Evolutionary conservation across 2,329 filamentous ascomycete species (phyloP).

Genomic region (Bipolaris gigantea): DNA sequence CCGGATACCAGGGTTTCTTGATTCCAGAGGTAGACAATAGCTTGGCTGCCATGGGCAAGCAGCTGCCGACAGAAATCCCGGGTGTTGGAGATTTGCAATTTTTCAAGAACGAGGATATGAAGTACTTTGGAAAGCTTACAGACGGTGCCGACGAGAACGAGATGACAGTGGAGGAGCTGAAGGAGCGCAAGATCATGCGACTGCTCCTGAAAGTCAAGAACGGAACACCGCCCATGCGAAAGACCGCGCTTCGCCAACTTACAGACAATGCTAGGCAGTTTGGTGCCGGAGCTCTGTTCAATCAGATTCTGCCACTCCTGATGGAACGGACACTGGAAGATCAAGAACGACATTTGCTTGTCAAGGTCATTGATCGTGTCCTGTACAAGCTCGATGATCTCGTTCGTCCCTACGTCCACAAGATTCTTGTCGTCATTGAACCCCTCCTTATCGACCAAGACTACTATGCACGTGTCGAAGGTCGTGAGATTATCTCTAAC

Average conservation of each 20-base stretch:
- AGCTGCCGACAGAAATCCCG: constrained; percentile 91
- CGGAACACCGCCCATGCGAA: constrained; percentile 96
- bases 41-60: constrained; percentile 75
- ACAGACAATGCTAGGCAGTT: constrained; percentile 98
- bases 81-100: constrained; percentile 96
- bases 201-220: constrained; percentile 98
- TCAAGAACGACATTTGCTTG: constrained; percentile 94
- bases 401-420: constrained; percentile 94
- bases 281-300: constrained; percentile 90
- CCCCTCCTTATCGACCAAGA: constrained; percentile 99
- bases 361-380: constrained; percentile 98
- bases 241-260: constrained; percentile 93
- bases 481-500: constrained; percentile 98
- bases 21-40: constrained; percentile 93
- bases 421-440: constrained; percentile 97
- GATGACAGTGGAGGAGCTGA: constrained; percentile 90
- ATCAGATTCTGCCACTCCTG: constrained; percentile 92
- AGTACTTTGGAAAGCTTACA: constrained; percentile 96
- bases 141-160: constrained; percentile 91
- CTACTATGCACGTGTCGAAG: constrained; percentile 97
- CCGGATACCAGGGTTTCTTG: constrained; percentile 79
- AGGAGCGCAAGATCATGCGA: constrained; percentile 98
- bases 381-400: constrained; percentile 98
- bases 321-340: constrained; percentile 99
- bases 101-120: constrained; percentile 98